Evolutionary conservation across 192 early-diverging fungal genomes (phyloP), one percentile per base, ranked within the genome.

Genomic region (Globomyces pollinis-pini): DNA sequence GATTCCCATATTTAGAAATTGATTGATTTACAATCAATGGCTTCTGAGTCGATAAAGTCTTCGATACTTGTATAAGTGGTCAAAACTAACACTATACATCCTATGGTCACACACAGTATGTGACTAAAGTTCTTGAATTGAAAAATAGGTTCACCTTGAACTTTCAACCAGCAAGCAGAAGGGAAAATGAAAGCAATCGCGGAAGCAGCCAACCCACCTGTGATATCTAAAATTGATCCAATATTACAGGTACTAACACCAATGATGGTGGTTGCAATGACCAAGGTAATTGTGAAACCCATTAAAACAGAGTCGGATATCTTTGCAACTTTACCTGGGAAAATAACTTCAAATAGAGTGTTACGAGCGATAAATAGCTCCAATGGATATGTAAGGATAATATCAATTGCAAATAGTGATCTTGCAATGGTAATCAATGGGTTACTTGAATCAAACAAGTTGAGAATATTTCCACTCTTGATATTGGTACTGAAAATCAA

Each of bases 371-470:
- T 91, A 69, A 95, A 88, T 5, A 83, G 78, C 54, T 95, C 92
- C 64, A 92, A 74, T 2, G 92, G 92, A 32, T 90, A 81, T 21
- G 92, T 93, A 4, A 91, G 86, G 51, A 95, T 90, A 91, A 95
- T 95, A 75, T 95, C 93, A 20, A 91, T 74, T 2, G 87, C 92
- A 68, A 95, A 93, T 28, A 78, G 77, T 41, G 91, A 76, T 9
- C 92, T 82, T 21, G 92, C 88, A 59, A 89, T 73, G 68, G 90
- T 93, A 69, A 93, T 93, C 26, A n/a, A 92, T 78, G 36, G 61
- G 66, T 29, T 84, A 71, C 61, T 92, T 89, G 1, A 88, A 86
- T 33, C 85, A 73, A 34, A n/a, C n/a, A n/a, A n/a, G n/a, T n/a
- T n/a, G n/a, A n/a, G n/a, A n/a, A n/a, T n/a, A n/a, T n/a, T n/a